Base-by-base conservation (phyloP, 805 yeast genomes). In the Lipomyces sp. region DNA sequence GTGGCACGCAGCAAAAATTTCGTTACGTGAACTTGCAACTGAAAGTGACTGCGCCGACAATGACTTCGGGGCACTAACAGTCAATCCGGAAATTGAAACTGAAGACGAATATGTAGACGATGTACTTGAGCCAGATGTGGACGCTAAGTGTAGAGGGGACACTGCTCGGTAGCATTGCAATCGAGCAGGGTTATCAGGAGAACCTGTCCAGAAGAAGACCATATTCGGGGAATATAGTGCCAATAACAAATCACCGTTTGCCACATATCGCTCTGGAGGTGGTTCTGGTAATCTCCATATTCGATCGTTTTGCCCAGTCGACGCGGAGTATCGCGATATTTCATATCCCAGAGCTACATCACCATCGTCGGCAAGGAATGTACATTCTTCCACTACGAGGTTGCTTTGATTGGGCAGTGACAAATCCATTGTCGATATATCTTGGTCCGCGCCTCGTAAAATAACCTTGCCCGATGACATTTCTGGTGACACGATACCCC, bases 201-300 rank as follows among this genome's bases (percentile, higher is more conserved):
- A 34, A 7, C 60, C 60, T 33, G 67, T 32, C 66, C 62, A 63
- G 32, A 63, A 64, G 35, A 63, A 64, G 18, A 64, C 67, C 67
- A 64, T 64, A 18, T 53, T 64, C 18, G 67, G 67, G 2, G 67
- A 62, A 32, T 63, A 63, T 18, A 64, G 48, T 13, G 66, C 62
- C 15, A 63, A n/a, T 11, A 64, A 50, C 15, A 11, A 13, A 32
- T 64, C 62, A 13, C 67, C 67, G 30, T 32, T 24, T 6, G 68
- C 35, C 7, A 42, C 29, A 30, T 51, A 54, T 45, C 66, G 57
- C 53, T 64, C 67, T n/a, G 67, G 67, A 11, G 60, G 37, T 8
- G 66, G 59, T 18, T 48, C 60, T 3, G 11, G 58, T n/a, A 62
- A 18, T 4, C 62, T 18, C 65, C 65, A 62, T 13, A 50, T 57